Conservation (phyloP, 495 filamentous ascomycete genomes). For the Filosporella fistucella region DNA sequence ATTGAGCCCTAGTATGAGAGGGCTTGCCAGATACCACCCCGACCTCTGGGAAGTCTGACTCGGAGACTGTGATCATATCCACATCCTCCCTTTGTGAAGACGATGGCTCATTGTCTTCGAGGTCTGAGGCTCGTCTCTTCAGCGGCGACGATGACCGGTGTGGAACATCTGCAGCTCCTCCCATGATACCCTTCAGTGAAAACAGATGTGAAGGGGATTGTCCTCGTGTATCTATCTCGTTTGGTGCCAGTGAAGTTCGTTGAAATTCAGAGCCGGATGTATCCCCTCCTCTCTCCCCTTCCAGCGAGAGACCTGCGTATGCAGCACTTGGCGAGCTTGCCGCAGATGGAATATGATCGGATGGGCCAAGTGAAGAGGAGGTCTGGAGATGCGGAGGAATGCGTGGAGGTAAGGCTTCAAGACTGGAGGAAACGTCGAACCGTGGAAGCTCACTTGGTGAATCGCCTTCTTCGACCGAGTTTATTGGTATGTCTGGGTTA, state of each 20-base stretch:
- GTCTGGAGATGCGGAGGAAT: constrained; percentile 45
- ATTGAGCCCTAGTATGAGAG: constrained; percentile 11
- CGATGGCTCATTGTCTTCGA: constrained; percentile 33
- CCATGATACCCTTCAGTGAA: constrained; percentile 45
- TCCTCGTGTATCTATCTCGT: constrained; percentile 21
- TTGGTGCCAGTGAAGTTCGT: constrained; percentile 19
- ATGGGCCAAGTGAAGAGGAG: constrained; percentile 37
- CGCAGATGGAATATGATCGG: constrained; percentile 48
- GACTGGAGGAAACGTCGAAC: constrained; percentile 47
- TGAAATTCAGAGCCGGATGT: constrained; percentile 12
- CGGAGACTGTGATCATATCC: constrained; percentile 38
- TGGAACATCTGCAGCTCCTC: constrained; percentile 42
- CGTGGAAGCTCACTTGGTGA: constrained; percentile 28
- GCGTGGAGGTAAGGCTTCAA: constrained; percentile 44
- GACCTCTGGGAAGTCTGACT: constrained; percentile 15
- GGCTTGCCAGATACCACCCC: neutral
- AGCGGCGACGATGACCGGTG: constrained; percentile 51
- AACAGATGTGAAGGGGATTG: constrained; percentile 36
- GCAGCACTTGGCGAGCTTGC: constrained; percentile 68
- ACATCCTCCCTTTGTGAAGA: constrained; percentile 34
- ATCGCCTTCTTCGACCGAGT: constrained; percentile 34
- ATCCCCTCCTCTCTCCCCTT: constrained; percentile 55
- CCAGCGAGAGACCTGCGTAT: constrained; percentile 66
- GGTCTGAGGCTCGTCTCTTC: constrained; percentile 49
- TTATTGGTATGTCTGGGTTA: constrained; percentile 39